Conservation (phyloP, 2,329 filamentous ascomycete species). For the Trichophyton benhamiae region DNA sequence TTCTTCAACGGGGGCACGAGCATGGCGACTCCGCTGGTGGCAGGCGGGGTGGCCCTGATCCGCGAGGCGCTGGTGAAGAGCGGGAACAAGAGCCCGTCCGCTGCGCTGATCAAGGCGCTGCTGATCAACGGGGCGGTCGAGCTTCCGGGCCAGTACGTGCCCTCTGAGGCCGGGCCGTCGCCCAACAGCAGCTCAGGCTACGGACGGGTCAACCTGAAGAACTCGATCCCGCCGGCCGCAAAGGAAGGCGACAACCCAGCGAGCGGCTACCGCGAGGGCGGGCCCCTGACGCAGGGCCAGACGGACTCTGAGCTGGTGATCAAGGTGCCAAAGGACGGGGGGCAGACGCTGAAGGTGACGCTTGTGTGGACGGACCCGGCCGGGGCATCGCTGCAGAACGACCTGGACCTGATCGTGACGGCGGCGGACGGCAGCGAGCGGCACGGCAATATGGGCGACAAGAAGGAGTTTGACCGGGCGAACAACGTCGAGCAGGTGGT, state of each 20-base stretch:
- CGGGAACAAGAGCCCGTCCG: conserved; percentile 12
- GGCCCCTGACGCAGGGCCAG: conserved; percentile 7
- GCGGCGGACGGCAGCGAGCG: conserved; percentile 11
- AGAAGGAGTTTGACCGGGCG: conserved; percentile 10
- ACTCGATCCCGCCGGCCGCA: conserved; percentile 9
- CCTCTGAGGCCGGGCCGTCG: conserved; percentile 13
- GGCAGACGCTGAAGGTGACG: conserved; percentile 13
- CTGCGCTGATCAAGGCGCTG: conserved; percentile 18
- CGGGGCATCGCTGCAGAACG: conserved; percentile 14
- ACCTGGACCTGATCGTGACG: conserved; percentile 14
- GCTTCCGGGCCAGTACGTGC: conserved; percentile 13
- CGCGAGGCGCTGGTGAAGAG: conserved; percentile 14
- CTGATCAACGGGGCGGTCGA: conserved; percentile 18
- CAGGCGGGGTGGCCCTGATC: conserved; percentile 16
- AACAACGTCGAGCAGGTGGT: conserved; percentile 18
- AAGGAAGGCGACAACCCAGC: conserved; percentile 5
- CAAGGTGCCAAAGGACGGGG: conserved; percentile 1
- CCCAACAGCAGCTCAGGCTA: conserved; percentile 16
- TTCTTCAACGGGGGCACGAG: conserved; percentile 16
- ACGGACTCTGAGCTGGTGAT: conserved; percentile 7
- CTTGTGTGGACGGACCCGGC: conserved; percentile 15
- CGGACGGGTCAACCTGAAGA: conserved; percentile 15
- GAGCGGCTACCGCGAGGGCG: conserved; percentile 9
- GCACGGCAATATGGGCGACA: conserved; percentile 14
- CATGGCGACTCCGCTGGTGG: conserved; percentile 18